phyloP scores from a whole-genome alignment of 257 asterid species.

The Scutellaria minor region DNA sequence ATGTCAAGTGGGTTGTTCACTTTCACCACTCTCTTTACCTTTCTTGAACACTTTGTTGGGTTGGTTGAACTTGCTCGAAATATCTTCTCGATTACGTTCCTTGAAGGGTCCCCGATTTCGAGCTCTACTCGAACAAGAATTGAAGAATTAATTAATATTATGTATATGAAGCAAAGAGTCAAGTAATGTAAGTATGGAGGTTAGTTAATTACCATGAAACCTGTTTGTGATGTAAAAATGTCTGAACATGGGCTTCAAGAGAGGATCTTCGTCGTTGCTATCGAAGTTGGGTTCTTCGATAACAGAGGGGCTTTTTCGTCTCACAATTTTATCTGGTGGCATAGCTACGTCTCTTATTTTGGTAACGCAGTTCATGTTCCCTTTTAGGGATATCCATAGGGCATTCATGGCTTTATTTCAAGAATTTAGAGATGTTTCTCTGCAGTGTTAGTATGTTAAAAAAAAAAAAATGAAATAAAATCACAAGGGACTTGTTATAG shows the following conservation, averaged over 20 bases:
- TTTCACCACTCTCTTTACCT: conserved; percentile 35
- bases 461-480: too few relatives aligned
- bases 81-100: conserved; percentile 44
- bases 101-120: conserved; percentile 40
- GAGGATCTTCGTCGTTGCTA: not conserved
- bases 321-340: not conserved
- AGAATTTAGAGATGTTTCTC: too few relatives aligned
- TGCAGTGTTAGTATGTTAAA: too few relatives aligned
- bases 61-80: conserved; percentile 31
- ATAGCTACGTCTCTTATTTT: conserved; percentile 27
- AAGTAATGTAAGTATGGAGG: too few relatives aligned
- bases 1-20: conserved; percentile 37
- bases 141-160: too few relatives aligned
- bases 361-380: conserved; percentile 32
- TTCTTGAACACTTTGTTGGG: conserved; percentile 25
- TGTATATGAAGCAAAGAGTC: too few relatives aligned
- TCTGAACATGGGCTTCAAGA: conserved; percentile 4
- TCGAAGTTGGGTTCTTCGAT: not conserved
- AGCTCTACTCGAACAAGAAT: conserved; percentile 28
- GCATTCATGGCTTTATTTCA: conserved; percentile 25
- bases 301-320: conserved; percentile 18
- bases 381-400: conserved; percentile 40
- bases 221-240: conserved; percentile 27
- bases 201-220: conserved; percentile 29
- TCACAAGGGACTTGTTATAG: too few relatives aligned